Percentiles rank a stretch among this genome's conserved stretches.
Evolutionary conservation across 2,329 filamentous ascomycete genomes (phyloP).

Genomic region (Dothistroma pini): DNA sequence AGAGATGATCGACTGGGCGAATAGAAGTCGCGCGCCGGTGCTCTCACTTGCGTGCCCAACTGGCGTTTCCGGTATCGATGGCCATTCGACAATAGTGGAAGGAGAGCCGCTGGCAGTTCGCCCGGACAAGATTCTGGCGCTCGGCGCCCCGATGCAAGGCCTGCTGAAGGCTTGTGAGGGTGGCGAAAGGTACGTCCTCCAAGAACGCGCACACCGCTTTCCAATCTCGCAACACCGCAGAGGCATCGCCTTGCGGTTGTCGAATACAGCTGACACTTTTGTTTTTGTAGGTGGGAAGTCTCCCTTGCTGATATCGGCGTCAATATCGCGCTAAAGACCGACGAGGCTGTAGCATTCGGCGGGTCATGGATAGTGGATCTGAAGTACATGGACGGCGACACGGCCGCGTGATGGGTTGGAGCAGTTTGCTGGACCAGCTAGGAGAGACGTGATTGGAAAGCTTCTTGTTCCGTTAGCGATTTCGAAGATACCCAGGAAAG

Average conservation of each 20-base stretch:
- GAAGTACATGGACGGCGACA: conserved; percentile 22
- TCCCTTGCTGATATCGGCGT: conserved; percentile 86
- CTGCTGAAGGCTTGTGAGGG: conserved; percentile 71
- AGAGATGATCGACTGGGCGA: conserved; percentile 90
- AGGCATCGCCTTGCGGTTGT: no score
- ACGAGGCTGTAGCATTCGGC: conserved; percentile 84
- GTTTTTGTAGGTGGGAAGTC: conserved; percentile 60
- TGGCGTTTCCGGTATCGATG: conserved; percentile 76
- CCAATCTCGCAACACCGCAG: no score
- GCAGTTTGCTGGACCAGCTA: not conserved
- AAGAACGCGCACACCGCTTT: no score
- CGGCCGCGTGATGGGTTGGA: not conserved
- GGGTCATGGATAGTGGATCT: conserved; percentile 71
- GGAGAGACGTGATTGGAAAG: not conserved
- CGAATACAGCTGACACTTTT: no score
- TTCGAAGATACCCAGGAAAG: conserved; percentile 1
- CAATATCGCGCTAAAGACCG: conserved; percentile 75
- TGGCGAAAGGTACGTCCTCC: conserved; percentile 42
- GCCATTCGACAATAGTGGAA: conserved; percentile 63
- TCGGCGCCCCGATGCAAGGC: conserved; percentile 83
- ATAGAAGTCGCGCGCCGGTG: conserved; percentile 76
- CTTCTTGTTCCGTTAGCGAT: not conserved
- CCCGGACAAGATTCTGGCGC: conserved; percentile 75
- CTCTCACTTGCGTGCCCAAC: conserved; percentile 89
- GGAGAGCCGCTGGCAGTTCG: conserved; percentile 75